Evolutionary conservation across 495 filamentous ascomycete species (phyloP).

Genomic region (Neurospora terricola): DNA sequence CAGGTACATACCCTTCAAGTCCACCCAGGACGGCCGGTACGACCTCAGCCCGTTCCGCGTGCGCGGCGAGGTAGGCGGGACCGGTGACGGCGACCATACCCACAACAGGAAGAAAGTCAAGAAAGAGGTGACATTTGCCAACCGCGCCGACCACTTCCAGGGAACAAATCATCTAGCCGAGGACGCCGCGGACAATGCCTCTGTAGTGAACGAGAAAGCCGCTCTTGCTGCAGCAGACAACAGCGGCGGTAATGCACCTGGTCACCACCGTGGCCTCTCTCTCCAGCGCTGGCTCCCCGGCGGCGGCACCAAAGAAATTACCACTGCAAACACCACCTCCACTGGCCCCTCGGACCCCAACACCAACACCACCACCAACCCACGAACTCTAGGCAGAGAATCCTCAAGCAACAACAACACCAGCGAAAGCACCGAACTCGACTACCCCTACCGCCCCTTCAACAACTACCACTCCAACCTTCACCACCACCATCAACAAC

Average conservation of each 20-base stretch:
- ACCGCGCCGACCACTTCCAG: conserved; percentile 13
- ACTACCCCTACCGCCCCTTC: not conserved
- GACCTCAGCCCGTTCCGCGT: conserved; percentile 81
- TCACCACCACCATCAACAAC: not conserved
- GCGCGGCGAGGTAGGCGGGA: conserved; percentile 40
- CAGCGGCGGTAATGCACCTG: not conserved
- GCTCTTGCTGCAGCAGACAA: conserved; percentile 7
- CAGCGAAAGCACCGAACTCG: conserved; percentile 9
- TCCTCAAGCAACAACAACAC: conserved; percentile 2
- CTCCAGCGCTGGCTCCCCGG: conserved; percentile 47
- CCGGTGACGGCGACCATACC: conserved; percentile 21
- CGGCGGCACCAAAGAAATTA: not conserved
- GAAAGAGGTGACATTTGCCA: conserved; percentile 54
- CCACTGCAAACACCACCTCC: conserved; percentile 30
- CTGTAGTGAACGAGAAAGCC: conserved; percentile 25
- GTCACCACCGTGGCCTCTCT: conserved; percentile 27
- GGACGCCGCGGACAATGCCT: conserved; percentile 27
- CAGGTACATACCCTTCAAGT: conserved; percentile 65
- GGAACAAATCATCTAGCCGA: conserved; percentile 8
- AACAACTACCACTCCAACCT: not conserved
- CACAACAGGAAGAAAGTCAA: conserved; percentile 42
- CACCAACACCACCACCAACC: conserved; percentile 13
- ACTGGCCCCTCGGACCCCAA: conserved; percentile 38
- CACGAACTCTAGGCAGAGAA: not conserved
- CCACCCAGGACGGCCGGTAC: conserved; percentile 57